These are phyloP conservation scores for Leishmania arabica DNA, from an alignment of 208 protist species.

Conservation along the genomic window DNA sequence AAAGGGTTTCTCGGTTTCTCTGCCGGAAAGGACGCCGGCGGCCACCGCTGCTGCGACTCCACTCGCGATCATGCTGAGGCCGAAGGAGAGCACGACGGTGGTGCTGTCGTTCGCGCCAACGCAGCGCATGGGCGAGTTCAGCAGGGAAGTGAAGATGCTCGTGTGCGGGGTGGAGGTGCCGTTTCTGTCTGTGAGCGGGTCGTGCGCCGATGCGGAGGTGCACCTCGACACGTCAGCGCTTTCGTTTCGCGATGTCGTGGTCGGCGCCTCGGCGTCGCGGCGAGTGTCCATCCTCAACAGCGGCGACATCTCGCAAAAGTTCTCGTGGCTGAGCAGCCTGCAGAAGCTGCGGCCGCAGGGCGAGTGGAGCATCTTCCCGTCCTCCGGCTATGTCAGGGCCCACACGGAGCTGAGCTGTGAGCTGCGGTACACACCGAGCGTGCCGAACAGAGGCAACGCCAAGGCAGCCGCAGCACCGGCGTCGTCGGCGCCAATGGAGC, in stretches of 20 bases:
- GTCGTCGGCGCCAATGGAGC: conserved; percentile 21
- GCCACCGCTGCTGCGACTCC: conserved; percentile 2
- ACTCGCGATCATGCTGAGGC: conserved; percentile 71
- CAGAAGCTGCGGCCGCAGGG: conserved; percentile 21
- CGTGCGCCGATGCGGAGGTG: conserved; percentile 94
- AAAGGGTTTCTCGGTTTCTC: conserved; percentile 69
- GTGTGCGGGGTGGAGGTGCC: conserved; percentile 84
- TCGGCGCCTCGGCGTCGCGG: conserved; percentile 68
- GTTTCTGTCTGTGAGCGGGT: conserved; percentile 88
- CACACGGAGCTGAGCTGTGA: conserved; percentile 91
- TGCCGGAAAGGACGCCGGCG: conserved; percentile 17
- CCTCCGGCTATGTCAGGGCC: conserved; percentile 81
- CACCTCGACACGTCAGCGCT: conserved; percentile 92
- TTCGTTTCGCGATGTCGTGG: conserved; percentile 93
- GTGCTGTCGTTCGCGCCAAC: conserved; percentile 80
- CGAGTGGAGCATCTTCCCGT: conserved; percentile 85
- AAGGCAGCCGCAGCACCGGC: background rate
- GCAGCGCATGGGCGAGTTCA: conserved; percentile 89
- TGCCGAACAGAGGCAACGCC: background rate
- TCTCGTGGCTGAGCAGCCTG: conserved; percentile 72
- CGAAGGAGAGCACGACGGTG: conserved; percentile 72
- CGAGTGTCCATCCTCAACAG: conserved; percentile 95
- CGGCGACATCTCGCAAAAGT: conserved; percentile 94
- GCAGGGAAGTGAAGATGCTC: conserved; percentile 87
- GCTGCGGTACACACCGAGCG: conserved; percentile 87